Evolutionary conservation across 108 stramenopile genomes (phyloP).

Genomic region (Mayamaea pseudoterrestris): DNA sequence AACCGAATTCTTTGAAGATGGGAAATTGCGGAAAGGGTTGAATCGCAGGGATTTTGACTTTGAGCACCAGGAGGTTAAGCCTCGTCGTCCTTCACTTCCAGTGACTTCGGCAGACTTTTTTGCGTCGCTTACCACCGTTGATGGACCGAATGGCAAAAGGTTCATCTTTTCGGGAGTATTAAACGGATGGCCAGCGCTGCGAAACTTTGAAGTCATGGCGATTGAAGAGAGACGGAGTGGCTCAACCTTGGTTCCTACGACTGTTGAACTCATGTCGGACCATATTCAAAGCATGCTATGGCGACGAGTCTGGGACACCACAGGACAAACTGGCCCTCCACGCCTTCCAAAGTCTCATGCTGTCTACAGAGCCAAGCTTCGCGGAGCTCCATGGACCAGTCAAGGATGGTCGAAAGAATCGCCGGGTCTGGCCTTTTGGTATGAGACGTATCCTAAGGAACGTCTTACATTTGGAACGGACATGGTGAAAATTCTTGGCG

Average conservation of each 20-base stretch:
- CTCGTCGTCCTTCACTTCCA: constrained; percentile 27
- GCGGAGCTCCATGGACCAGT: constrained; percentile 33
- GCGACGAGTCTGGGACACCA: constrained; percentile 14
- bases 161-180: constrained; percentile 46
- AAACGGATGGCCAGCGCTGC: constrained; percentile 56
- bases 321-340: constrained; percentile 17
- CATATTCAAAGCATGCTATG: not conserved
- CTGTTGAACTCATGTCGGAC: constrained; percentile 1
- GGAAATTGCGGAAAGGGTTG: constrained; percentile 14
- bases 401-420: constrained; percentile 37
- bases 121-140: constrained; percentile 30
- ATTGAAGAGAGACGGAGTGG: constrained; percentile 20
- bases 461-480: constrained; percentile 26
- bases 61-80: constrained; percentile 25
- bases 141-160: constrained; percentile 22
- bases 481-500: constrained; percentile 16
- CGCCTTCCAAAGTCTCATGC: constrained; percentile 14
- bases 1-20: constrained; percentile 18
- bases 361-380: constrained; percentile 29
- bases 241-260: not conserved
- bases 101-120: constrained; percentile 29
- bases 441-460: constrained; percentile 12
- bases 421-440: constrained; percentile 43
- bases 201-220: constrained; percentile 28
- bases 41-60: constrained; percentile 34